Base-by-base conservation (phyloP, 225 moss, liverwort and hornwort genomes). In the Pseudisothecium myosuroides region DNA sequence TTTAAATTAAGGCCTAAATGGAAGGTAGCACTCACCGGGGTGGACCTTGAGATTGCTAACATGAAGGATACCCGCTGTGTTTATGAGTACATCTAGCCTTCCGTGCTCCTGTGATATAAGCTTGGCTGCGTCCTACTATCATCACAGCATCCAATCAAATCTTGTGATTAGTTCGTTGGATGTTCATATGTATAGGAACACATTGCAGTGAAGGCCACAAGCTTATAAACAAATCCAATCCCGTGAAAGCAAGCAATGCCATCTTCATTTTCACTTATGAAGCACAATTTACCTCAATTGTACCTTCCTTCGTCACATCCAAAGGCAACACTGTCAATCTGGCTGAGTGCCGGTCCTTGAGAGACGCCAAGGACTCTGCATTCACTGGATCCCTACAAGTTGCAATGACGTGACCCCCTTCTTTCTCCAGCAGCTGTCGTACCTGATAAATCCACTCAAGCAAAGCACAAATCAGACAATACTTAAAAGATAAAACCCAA, bases 11-110 rank as follows among this genome's bases (percentile, higher is more conserved):
- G 39, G 15, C 62, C n/a, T 11, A 28, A 4, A 36, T 37, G 80
- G 26, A 79, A 64, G 56, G 66, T 61, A 39, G 28, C 80, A 26
- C 85, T 83, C 73, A 99, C 98, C 98, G 81, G 98, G 97, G 39
- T 96, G 95, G 50, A 99, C 77, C 81, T 94, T 90, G 89, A 97
- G 95, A 85, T 88, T 87, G 56, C 91, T 85, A 65, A 96, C 92
- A 86, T 99, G 98, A 80, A 99, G 92, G 82, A 99, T 93, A 24
- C 98, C 98, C 76, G 98, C 95, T 65, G 97, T 97, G 83, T 99
- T 99, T 60, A 99, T 83, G 34, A 99, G 90, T 84, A 99, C 82
- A 88, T 99, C 96, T 55, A 99, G 90, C 91, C 96, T 88, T 83
- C 97, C 96, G 69, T 94, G 93, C 77, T 95, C 91, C 63, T 92